Base-by-base conservation (phyloP, 1,139 yeast genomes). In the Yamadazyma buinensis region DNA sequence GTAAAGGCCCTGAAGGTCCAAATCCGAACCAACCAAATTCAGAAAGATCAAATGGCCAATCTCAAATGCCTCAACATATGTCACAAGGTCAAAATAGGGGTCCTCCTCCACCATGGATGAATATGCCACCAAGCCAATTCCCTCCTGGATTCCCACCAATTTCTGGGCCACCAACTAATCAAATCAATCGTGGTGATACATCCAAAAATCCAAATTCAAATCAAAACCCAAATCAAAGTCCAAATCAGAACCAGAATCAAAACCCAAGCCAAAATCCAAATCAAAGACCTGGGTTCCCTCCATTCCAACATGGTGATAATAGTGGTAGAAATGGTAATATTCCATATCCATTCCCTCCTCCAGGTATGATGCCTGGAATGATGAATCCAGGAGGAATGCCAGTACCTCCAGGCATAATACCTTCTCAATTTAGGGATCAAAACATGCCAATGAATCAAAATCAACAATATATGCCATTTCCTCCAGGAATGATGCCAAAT, bases 301-400 rank as follows among this genome's bases (percentile, higher is more conserved):
- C 24, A 5, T 21, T 21, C n/a, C 22, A 18, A 18, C 15, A 28
- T 11, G 43, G 42, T 26, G 26, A 15, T 15, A 23, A 25, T 15
- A 11, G 11, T 7, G n/a, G 14, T 5, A 23, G 25, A n/a, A 18
- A 17, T 26, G 12, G 14, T 8, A 23, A 28, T 14, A 11, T 11
- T 8, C 19, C 23, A 19, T 48, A 43, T 26, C 46, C 43, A 18
- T 42, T 42, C 34, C 46, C 40, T 28, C 42, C 36, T 23, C 62
- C 64, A 10, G 64, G 63, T 28, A 64, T 64, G 9, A 17, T 17
- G 7, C 19, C 19, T 7, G 7, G n/a, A n/a, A n/a, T n/a, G n/a
- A 55, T 56, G 59, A 51, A 50, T 26, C 65, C 64, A 10, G 64
- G 24, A 26, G 35, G 35, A 9, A 35, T 35, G 38, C 38, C 29